Base-by-base conservation (phyloP, 2,329 filamentous ascomycete genomes). In the Xylariaceae sp. region DNA sequence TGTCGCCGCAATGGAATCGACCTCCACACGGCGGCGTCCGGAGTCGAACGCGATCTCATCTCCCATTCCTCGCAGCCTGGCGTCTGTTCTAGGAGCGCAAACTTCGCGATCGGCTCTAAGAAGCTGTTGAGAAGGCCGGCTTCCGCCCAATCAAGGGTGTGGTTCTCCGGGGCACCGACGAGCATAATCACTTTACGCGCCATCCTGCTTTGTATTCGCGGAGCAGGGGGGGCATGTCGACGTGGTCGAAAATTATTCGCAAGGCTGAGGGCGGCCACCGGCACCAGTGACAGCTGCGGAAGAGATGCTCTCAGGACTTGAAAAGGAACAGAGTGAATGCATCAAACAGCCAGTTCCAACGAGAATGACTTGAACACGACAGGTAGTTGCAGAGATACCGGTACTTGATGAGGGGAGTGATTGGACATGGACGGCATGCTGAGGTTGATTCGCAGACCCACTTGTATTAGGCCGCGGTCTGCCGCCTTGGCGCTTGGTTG, bases 21-120 rank as follows among this genome's bases (percentile, higher is more conserved):
- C 29, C 75, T 65, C 76, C 76, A 80, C 19, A 60, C 54, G 3
- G 65, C 59, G 15, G 58, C 45, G 21, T 55, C 49, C 5, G 45
- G 35, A 9, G 35, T 38, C 23, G 43, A 50, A 33, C 34, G 45
- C 34, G 39, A 41, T 29, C 38, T 39, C 3, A 34, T 18, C 4
- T 41, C 40, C 4, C 19, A n/a, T 17, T 40, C 32, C 15, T 47
- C 39, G 12, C 31, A 18, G n/a, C 27, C 32, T 27, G 28, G 14
- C 4, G 25, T 18, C 5, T 28, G 15, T 17, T 44, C 37, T 28
- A 46, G 23, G 5, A 17, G 22, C 12, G 42, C 37, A 22, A 54
- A 52, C 5, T 29, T 37, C 29, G 56, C 47, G 29, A 72, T 55
- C 3, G 63, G 52, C 2, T 56, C 55, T 9, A 57, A 47, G 44